Conservation (phyloP, 352 stramenopile genomes). For the Pythium biforme region DNA sequence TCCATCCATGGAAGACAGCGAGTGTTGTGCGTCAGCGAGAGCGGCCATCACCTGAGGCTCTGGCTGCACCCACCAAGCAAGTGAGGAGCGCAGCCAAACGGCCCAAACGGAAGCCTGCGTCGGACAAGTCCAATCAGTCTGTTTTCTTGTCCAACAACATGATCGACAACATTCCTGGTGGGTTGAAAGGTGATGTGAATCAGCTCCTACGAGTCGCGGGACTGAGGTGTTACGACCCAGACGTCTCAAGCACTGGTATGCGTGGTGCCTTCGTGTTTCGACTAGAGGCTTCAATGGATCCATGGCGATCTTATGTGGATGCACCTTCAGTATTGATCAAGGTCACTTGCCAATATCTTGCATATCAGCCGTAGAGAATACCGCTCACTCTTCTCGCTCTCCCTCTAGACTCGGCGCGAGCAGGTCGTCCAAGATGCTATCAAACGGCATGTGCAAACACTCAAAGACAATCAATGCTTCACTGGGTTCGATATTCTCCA, state of each 20-base stretch:
- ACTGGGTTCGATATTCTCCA: slow-evolving; percentile 58
- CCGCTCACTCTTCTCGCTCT: not conserved
- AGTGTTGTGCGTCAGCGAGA: slow-evolving; percentile 28
- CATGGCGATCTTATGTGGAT: slow-evolving; percentile 44
- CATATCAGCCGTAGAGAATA: not conserved
- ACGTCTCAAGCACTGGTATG: slow-evolving; percentile 9
- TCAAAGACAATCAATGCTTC: slow-evolving; percentile 50
- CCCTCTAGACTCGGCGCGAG: slow-evolving; percentile 48
- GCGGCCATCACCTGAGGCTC: not conserved
- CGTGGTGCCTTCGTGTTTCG: slow-evolving; percentile 40
- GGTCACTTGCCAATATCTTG: slow-evolving; percentile 31
- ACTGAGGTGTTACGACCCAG: slow-evolving; percentile 47
- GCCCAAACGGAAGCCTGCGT: not conserved
- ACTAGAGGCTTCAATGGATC: slow-evolving; percentile 32
- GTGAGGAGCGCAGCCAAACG: not conserved
- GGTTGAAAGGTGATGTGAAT: slow-evolving; percentile 45
- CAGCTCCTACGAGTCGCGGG: slow-evolving; percentile 47
- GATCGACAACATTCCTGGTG: slow-evolving; percentile 50
- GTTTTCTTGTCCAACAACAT: slow-evolving; percentile 45
- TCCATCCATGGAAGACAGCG: slow-evolving; percentile 50
- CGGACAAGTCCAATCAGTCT: not conserved
- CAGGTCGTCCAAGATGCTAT: slow-evolving; percentile 45
- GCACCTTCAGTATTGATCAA: slow-evolving; percentile 40
- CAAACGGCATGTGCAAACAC: slow-evolving; percentile 33
- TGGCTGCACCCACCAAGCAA: not conserved